Percentiles rank a stretch among this genome's conserved stretches.
Conservation (phyloP, 345 rosid species). For the Erucastrum elatum region DNA sequence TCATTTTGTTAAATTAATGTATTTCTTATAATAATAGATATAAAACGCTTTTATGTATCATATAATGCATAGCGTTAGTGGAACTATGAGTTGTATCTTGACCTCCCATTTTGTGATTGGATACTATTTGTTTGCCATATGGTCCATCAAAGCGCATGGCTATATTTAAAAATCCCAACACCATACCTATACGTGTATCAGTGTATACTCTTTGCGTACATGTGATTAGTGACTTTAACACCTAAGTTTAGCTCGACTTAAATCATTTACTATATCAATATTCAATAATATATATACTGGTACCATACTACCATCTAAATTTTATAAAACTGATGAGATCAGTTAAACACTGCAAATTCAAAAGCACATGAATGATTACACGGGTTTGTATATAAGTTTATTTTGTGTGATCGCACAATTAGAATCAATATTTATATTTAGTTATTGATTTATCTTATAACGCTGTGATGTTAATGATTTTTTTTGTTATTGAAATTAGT, state of each 20-base stretch:
- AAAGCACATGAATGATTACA: too few relatives aligned
- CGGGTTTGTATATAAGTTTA: not conserved
- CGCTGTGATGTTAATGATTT: not conserved
- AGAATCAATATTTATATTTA: not conserved
- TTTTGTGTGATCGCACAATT: not conserved
- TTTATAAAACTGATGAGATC: slow-evolving; percentile 5
- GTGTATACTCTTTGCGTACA: slow-evolving; percentile 31
- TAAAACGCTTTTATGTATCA: slow-evolving; percentile 16
- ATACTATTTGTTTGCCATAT: slow-evolving; percentile 38
- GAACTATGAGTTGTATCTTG: slow-evolving; percentile 40
- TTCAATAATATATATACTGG: not conserved
- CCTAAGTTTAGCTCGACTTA: slow-evolving; percentile 37
- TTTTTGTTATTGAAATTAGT: not conserved
- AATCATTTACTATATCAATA: not conserved
- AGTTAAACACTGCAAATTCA: not conserved
- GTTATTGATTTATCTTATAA: not conserved
- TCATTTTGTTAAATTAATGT: slow-evolving; percentile 20
- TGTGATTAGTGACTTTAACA: slow-evolving; percentile 41
- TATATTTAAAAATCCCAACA: slow-evolving; percentile 36
- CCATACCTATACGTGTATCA: slow-evolving; percentile 33
- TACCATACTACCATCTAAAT: slow-evolving; percentile 9
- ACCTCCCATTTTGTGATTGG: slow-evolving; percentile 38
- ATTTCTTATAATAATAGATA: not conserved
- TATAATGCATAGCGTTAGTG: slow-evolving; percentile 38
- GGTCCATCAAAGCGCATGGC: slow-evolving; percentile 37